phyloP scores from a whole-genome alignment of 2,329 filamentous ascomycete species.

The Stagonosporopsis chrysanthemi region DNA sequence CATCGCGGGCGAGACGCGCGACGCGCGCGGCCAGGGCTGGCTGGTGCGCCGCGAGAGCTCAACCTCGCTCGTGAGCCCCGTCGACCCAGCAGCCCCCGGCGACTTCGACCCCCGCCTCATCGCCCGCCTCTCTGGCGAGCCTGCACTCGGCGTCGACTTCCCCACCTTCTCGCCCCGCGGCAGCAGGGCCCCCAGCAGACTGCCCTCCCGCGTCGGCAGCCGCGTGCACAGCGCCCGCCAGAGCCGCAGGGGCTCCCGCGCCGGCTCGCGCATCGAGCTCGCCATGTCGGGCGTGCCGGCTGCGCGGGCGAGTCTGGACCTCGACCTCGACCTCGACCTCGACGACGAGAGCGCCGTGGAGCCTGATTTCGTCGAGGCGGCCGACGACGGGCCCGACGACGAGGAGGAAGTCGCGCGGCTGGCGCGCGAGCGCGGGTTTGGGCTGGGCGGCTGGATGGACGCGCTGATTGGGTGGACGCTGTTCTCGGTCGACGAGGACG shows the following conservation, averaged over 20 bases:
- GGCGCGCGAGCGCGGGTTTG: slow-evolving; percentile 60
- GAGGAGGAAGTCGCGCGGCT: slow-evolving; percentile 63
- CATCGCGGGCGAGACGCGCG: slow-evolving; percentile 63
- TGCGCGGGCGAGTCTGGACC: slow-evolving; percentile 42
- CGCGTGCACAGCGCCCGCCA: slow-evolving; percentile 50
- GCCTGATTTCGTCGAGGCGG: slow-evolving; percentile 60
- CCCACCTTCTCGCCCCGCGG: slow-evolving; percentile 38
- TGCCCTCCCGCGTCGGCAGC: slow-evolving; percentile 49
- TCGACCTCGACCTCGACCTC: slow-evolving; percentile 7
- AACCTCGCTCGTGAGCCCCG: slow-evolving; percentile 59
- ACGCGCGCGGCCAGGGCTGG: slow-evolving; percentile 70
- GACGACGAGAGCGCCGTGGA: slow-evolving; percentile 40
- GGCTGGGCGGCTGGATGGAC: slow-evolving; percentile 65
- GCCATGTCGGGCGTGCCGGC: slow-evolving; percentile 43
- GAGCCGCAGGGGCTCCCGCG: slow-evolving; percentile 43
- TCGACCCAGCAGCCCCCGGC: slow-evolving; percentile 43
- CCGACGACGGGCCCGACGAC: slow-evolving; percentile 54
- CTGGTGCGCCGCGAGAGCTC: slow-evolving; percentile 63
- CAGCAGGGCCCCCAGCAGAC: slow-evolving; percentile 45
- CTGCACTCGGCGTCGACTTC: slow-evolving; percentile 36
- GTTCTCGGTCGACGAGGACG: slow-evolving; percentile 62
- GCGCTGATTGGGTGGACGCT: slow-evolving; percentile 64
- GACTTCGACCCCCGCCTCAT: slow-evolving; percentile 29
- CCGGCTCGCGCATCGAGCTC: slow-evolving; percentile 48
- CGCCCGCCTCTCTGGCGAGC: slow-evolving; percentile 44